phyloP scores from a whole-genome alignment of 371 early-diverging fungal genomes.

The Mucor irregularis region DNA sequence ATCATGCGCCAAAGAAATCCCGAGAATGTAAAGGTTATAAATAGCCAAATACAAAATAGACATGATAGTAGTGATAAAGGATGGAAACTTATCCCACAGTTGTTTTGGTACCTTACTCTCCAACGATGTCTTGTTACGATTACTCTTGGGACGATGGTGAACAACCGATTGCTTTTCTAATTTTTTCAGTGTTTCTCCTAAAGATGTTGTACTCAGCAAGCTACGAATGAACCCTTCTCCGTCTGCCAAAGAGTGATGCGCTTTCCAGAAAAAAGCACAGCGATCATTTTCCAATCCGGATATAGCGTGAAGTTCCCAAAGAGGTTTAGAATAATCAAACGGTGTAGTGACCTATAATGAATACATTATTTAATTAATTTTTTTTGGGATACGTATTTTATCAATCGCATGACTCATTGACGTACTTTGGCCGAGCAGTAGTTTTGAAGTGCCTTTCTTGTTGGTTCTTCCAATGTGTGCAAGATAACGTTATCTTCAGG shows the following conservation, averaged over 20 bases:
- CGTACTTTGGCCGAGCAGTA: no score
- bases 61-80: not conserved
- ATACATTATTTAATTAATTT: not conserved
- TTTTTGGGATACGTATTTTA: not conserved
- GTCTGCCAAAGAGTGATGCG: constrained; percentile 36
- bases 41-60: not conserved
- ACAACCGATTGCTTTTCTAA: constrained; percentile 8
- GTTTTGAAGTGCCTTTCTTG: constrained; percentile 18
- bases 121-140: not conserved
- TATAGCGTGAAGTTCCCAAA: constrained; percentile 38
- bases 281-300: constrained; percentile 28
- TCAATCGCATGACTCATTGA: constrained; percentile 21
- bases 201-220: constrained; percentile 27
- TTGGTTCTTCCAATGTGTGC: constrained; percentile 26
- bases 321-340: constrained; percentile 32
- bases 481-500: constrained; percentile 19
- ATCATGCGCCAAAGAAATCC: constrained; percentile 13
- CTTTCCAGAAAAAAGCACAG: constrained; percentile 43
- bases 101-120: not conserved
- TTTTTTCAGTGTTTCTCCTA: constrained; percentile 5
- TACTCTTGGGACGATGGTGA: constrained; percentile 2
- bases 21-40: not conserved
- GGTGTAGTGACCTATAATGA: constrained; percentile 19
- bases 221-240: constrained; percentile 31
- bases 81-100: not conserved